Evolutionary conservation across 1,139 yeast species (phyloP), one percentile per base, ranked within the genome.

Genomic region (Blastobotrys elegans): DNA sequence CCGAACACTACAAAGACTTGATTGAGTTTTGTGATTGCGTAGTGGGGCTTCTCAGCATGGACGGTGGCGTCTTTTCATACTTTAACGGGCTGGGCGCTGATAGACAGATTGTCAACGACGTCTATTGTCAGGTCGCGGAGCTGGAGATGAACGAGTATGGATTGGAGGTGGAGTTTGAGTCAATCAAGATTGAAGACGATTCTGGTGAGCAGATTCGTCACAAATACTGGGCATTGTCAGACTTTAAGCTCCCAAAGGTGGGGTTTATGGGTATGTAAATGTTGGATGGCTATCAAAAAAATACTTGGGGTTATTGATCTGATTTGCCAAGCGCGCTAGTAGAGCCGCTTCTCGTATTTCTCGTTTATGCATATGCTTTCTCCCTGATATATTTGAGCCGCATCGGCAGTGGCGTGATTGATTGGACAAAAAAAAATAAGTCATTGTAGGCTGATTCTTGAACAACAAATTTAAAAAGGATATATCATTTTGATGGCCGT

Each of bases 1-100:
- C 95, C 50, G 97, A 90, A 63, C 95, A 87, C 63, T 79, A 79
- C 62, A 77, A 74, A 53, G 97, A 90, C 63, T 84, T 90, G 92
- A 73, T 87, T 37, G 95, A 87, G 44, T 73, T 90, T 34, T 87
- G 84, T 62, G 96, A 90, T 67, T 64, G 75, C 21, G 75, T 87
- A 3, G 95, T 89, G 14, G 96, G 96, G 0, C 69, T 90, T 45
- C 68, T 90, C 53, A 34, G 24, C n/a, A 84, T 84, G 62, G 89
- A 95, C 1, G 66, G 65, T 11, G 69, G 67, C 16, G 76, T 80
- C 0, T 89, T 90, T 55, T 87, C 96, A 1, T 90, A 88, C 63
- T 90, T 90, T 72, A 90, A 90, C 60, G 97, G 97, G 0, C 73
- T 90, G 33, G 97, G 97, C n/a, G 97, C 97, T 5, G 97, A 90